Conservation (phyloP, 495 filamentous ascomycete species). For the Penicillium crystallinum region DNA sequence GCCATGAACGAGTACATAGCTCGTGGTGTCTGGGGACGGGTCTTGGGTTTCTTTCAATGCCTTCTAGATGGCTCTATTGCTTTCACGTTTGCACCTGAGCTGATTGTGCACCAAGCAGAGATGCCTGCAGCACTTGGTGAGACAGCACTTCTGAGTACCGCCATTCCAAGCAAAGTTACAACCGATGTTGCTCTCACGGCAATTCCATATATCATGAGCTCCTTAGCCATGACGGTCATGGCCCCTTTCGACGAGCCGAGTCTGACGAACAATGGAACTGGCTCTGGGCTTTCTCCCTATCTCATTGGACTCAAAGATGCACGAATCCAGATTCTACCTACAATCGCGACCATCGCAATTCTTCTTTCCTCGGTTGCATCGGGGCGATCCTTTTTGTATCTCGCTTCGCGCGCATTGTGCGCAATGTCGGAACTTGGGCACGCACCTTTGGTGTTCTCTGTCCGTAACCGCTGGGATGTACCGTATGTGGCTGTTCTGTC, state of each 20-base stretch:
- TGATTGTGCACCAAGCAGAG: conserved; percentile 50
- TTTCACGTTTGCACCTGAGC: conserved; percentile 52
- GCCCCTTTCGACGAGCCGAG: conserved; percentile 51
- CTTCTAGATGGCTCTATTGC: conserved; percentile 50
- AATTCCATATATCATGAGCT: conserved; percentile 57
- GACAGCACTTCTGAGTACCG: conserved; percentile 4
- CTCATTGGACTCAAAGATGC: conserved; percentile 37
- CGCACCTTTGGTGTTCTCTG: conserved; percentile 38
- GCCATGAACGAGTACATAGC: conserved; percentile 61
- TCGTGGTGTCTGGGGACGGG: conserved; percentile 56
- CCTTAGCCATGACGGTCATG: conserved; percentile 52
- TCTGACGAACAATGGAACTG: conserved; percentile 45
- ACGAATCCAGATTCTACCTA: conserved; percentile 52
- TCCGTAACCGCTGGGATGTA: conserved; percentile 40
- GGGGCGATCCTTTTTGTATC: conserved; percentile 56
- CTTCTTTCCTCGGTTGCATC: conserved; percentile 67
- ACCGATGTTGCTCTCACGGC: conserved; percentile 32
- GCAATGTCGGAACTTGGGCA: conserved; percentile 45
- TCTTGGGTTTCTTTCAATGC: conserved; percentile 66
- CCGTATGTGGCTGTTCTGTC: conserved; percentile 40
- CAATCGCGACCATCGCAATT: conserved; percentile 63
- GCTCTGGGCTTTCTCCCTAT: conserved; percentile 41
- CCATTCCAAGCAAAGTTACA: conserved; percentile 17
- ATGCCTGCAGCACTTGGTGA: conserved; percentile 32
- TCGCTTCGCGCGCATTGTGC: conserved; percentile 48